Evolutionary conservation across 768 basidiomycete species (phyloP).

Genomic region (Hysterangium stoloniferum): DNA sequence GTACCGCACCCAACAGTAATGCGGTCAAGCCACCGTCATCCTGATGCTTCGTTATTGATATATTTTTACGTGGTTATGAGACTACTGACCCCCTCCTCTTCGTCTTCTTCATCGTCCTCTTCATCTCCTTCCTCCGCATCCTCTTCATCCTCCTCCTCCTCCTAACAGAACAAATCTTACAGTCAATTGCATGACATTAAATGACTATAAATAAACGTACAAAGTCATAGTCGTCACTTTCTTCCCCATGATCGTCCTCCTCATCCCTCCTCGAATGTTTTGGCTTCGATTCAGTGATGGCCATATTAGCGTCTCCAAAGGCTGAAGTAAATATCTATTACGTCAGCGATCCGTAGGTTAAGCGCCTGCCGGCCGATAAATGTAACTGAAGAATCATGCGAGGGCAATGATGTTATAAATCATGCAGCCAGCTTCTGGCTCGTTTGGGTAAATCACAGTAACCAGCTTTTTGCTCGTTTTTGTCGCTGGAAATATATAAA

Average conservation of each 20-base stretch:
- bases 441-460: too few relatives aligned
- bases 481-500: too few relatives aligned
- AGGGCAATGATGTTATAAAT: too few relatives aligned
- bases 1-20: background rate
- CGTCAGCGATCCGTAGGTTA: too few relatives aligned
- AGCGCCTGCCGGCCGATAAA: too few relatives aligned
- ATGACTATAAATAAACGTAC: background rate
- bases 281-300: too few relatives aligned
- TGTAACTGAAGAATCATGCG: too few relatives aligned
- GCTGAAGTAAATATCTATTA: too few relatives aligned
- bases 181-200: background rate
- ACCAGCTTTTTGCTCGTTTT: too few relatives aligned
- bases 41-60: background rate
- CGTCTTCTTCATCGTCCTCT: background rate
- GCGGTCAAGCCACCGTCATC: background rate
- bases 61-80: background rate
- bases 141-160: background rate
- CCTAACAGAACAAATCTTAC: background rate
- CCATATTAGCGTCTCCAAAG: too few relatives aligned
- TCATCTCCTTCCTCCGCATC: background rate
- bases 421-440: too few relatives aligned
- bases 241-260: background rate
- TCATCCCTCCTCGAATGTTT: too few relatives aligned
- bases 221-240: conserved; percentile 3
- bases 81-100: background rate